Conservation (phyloP, 805 yeast species). For the Huiozyma naganishii region DNA sequence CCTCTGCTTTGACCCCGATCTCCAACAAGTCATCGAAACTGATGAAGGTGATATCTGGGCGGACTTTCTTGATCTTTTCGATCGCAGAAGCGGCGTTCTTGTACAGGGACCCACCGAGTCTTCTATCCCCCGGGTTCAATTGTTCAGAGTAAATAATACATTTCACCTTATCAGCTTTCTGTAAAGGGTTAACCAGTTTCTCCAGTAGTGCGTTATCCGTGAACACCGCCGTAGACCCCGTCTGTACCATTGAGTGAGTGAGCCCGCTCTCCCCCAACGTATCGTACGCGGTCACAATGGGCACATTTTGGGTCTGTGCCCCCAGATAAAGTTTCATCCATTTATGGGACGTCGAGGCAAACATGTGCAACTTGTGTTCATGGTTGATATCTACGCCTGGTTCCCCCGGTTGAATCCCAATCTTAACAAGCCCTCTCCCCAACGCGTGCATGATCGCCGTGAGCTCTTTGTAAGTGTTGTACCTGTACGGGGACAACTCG, state of each 20-base stretch:
- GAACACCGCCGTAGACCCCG: conserved; percentile 67
- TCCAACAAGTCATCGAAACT: conserved; percentile 55
- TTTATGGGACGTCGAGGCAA: conserved; percentile 78
- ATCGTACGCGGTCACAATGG: conserved; percentile 95
- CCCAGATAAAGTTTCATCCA: conserved; percentile 90
- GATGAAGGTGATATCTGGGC: conserved; percentile 65
- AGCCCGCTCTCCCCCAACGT: conserved; percentile 84
- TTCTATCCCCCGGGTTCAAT: conserved; percentile 48
- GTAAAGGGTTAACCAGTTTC: conserved; percentile 61
- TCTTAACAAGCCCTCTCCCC: conserved; percentile 65
- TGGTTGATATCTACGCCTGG: not conserved
- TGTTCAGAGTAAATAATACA: conserved; percentile 61
- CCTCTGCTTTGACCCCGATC: conserved; percentile 45
- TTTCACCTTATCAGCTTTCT: conserved; percentile 50
- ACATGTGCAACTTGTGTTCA: conserved; percentile 59
- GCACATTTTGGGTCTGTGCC: conserved; percentile 62
- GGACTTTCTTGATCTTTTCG: conserved; percentile 45
- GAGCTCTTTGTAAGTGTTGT: conserved; percentile 52
- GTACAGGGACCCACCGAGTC: conserved; percentile 53
- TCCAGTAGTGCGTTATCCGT: conserved; percentile 69
- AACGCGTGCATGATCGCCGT: conserved; percentile 36
- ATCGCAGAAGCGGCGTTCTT: conserved; percentile 44
- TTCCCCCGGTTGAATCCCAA: conserved; percentile 51
- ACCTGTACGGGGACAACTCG: conserved; percentile 66
- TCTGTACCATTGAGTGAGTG: conserved; percentile 74